A percentile compares a stretch with the other conserved stretches of the same genome.
phyloP scores from a whole-genome alignment of 257 asterid genomes.

The Nicotiana noctiflora region DNA sequence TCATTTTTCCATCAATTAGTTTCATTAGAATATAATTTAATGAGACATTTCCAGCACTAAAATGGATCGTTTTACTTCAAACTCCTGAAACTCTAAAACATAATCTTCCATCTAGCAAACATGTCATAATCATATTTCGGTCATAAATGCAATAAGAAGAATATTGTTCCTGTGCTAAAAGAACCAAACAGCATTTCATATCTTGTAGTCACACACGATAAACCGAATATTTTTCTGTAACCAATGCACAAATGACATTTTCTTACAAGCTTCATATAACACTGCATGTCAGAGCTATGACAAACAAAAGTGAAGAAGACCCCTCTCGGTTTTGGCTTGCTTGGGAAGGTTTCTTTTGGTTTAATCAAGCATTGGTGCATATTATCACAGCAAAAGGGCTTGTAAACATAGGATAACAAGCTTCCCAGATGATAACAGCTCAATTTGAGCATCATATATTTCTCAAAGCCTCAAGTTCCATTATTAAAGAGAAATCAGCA shows the following conservation, averaged over 20 bases:
- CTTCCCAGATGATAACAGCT: not conserved
- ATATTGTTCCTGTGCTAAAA: not conserved
- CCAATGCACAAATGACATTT: not conserved
- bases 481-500: not conserved
- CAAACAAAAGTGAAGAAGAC: not conserved
- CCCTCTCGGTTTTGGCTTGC: not conserved
- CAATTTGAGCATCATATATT: not conserved
- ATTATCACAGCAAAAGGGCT: not conserved
- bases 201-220: not conserved
- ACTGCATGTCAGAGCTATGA: not conserved
- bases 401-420: not conserved
- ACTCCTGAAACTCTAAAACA: too few species aligned
- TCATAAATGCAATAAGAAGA: too few species aligned
- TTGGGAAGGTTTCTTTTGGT: not conserved
- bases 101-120: too few species aligned
- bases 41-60: not conserved
- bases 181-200: not conserved
- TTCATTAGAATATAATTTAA: not conserved
- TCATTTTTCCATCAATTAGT: not conserved
- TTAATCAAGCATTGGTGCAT: not conserved
- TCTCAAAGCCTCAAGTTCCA: not conserved
- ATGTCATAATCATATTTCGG: too few species aligned
- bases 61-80: not conserved
- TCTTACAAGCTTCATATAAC: not conserved
- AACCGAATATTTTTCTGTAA: not conserved